Percentiles rank a stretch among this genome's conserved stretches.
These are phyloP conservation scores for Clarireedia sp. DNA, from an alignment of 2,329 filamentous ascomycete genomes.

Conservation along the genomic window DNA sequence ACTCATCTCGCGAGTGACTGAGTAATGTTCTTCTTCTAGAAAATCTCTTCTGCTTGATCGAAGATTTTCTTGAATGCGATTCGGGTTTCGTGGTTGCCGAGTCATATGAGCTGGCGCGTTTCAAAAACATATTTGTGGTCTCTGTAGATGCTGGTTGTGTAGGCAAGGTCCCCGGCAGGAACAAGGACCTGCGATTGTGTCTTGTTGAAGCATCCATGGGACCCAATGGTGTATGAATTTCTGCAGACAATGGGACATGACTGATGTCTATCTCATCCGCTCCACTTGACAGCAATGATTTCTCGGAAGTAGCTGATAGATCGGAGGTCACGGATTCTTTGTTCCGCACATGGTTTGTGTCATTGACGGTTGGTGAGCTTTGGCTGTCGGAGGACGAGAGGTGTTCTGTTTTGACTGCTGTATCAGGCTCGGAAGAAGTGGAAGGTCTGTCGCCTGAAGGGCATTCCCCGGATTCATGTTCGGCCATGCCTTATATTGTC, in stretches of 20 bases:
- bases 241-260: constrained; percentile 17
- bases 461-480: not conserved
- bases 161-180: constrained; percentile 17
- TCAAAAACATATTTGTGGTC: not conserved
- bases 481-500: not conserved
- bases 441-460: not conserved
- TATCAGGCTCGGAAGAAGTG: not conserved
- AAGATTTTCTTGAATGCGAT: not conserved
- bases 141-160: constrained; percentile 16
- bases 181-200: constrained; percentile 8
- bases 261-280: constrained; percentile 22
- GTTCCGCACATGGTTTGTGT: not conserved
- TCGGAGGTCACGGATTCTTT: not conserved
- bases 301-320: not conserved
- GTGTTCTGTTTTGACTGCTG: not conserved
- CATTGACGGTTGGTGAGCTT: not conserved
- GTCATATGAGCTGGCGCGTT: not conserved
- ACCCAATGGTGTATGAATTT: not conserved
- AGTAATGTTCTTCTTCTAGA: constrained; percentile 20
- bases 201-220: constrained; percentile 2
- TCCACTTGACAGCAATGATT: not conserved
- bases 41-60: constrained; percentile 6
- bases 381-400: not conserved
- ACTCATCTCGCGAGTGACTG: constrained; percentile 9
- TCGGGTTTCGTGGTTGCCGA: not conserved